phyloP scores from a whole-genome alignment of 2,329 filamentous ascomycete genomes.

The Camptophora hylomeconis region DNA sequence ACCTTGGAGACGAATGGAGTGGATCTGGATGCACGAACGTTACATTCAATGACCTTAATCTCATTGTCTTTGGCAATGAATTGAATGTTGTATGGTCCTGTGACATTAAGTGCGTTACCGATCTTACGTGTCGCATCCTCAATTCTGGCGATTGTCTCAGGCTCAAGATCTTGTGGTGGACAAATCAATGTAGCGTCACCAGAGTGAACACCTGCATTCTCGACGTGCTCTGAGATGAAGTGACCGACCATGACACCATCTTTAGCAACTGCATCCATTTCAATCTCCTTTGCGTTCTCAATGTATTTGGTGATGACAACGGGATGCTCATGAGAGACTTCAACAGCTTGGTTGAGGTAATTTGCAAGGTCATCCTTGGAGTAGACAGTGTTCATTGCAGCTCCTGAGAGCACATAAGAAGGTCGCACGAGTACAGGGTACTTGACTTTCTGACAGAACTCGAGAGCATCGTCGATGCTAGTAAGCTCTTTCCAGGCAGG shows the following conservation, averaged over 20 bases:
- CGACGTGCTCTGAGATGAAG: conserved; percentile 96
- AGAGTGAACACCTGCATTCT: conserved; percentile 96
- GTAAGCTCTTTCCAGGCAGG: conserved; percentile 97
- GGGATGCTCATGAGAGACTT: conserved; percentile 88
- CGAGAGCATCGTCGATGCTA: conserved; percentile 77
- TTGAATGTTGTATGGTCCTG: conserved; percentile 96
- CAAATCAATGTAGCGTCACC: conserved; percentile 93
- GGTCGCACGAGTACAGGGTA: conserved; percentile 93
- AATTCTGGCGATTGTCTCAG: conserved; percentile 78
- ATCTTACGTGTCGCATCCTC: conserved; percentile 95
- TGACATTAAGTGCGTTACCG: conserved; percentile 83
- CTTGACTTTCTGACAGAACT: conserved; percentile 75
- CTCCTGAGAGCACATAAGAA: conserved; percentile 91
- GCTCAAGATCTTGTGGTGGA: conserved; percentile 83
- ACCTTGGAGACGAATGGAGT: conserved; percentile 98
- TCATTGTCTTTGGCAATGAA: conserved; percentile 99
- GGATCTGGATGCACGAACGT: conserved; percentile 87
- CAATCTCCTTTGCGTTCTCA: conserved; percentile 97
- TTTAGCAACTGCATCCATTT: conserved; percentile 95
- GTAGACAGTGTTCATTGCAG: conserved; percentile 99
- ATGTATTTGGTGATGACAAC: conserved; percentile 99
- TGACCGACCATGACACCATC: conserved; percentile 84
- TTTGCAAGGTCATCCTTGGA: conserved; percentile 81
- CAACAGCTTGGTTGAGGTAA: conserved; percentile 79
- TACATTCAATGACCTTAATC: conserved; percentile 99